Evolutionary conservation across 306 rosid species (phyloP).

Genomic region (Oemleria cerasiformis): DNA sequence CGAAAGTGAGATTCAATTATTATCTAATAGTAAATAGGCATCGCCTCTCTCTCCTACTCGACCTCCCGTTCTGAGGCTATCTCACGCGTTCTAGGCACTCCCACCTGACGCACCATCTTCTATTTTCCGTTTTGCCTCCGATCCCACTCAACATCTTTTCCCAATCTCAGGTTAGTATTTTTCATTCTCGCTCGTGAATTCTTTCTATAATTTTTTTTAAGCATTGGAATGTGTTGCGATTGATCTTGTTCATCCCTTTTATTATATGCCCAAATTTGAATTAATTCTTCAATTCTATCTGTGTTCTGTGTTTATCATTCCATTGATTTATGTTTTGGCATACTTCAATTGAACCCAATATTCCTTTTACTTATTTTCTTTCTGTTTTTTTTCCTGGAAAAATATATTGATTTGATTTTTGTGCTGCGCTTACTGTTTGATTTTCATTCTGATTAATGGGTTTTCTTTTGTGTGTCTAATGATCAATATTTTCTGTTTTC

Average conservation of each 20-base stretch:
- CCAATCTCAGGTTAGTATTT: neutral
- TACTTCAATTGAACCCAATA: neutral
- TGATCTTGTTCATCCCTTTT: no score
- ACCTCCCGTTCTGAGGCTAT: no score
- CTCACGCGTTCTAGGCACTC: no score
- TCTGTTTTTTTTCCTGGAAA: neutral
- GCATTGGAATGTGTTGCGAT: no score
- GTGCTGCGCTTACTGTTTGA: no score
- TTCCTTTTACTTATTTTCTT: neutral
- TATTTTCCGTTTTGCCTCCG: neutral
- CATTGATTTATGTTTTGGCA: neutral
- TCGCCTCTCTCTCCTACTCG: no score
- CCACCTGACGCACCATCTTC: neutral
- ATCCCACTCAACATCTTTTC: neutral
- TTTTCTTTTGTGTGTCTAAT: no score
- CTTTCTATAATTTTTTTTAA: neutral
- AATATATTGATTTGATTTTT: no score
- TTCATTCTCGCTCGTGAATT: neutral
- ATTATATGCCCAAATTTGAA: neutral
- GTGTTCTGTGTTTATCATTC: neutral
- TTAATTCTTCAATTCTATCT: neutral
- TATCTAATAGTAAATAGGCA: no score
- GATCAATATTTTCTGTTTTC: no score
- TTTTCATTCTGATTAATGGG: no score
- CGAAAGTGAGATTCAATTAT: no score